A percentile compares a stretch with the other conserved stretches of the same genome.
Evolutionary conservation across 2,329 filamentous ascomycete genomes (phyloP).

Genomic region (Aspergillaceae sp.): DNA sequence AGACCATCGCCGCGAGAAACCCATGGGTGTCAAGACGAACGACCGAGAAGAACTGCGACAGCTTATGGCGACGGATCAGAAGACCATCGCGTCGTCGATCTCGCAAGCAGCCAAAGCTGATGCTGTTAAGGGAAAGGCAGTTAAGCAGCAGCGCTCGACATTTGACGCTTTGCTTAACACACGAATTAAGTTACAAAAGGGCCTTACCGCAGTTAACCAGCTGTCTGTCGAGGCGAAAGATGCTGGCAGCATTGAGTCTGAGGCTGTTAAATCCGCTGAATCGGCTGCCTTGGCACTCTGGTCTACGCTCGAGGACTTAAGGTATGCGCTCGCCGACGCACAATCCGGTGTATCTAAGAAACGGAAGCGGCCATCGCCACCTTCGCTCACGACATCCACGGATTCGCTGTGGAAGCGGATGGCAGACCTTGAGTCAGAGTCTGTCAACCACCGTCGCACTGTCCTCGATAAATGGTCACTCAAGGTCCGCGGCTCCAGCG

Average conservation of each 20-base stretch:
- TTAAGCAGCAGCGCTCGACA: constrained; percentile 73
- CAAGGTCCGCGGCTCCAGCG: constrained; percentile 54
- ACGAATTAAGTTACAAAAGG: constrained; percentile 88
- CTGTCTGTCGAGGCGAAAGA: constrained; percentile 44
- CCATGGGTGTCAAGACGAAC: constrained; percentile 14
- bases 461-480: constrained; percentile 84
- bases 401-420: constrained; percentile 66
- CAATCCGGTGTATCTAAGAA: constrained; percentile 29
- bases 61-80: constrained; percentile 60
- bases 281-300: constrained; percentile 76
- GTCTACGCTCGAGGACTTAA: constrained; percentile 53
- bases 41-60: constrained; percentile 55
- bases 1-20: constrained; percentile 26
- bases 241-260: constrained; percentile 22
- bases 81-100: constrained; percentile 55
- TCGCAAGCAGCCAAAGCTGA: constrained; percentile 65
- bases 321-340: constrained; percentile 31
- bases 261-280: constrained; percentile 67
- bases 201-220: constrained; percentile 72
- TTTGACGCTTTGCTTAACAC: constrained; percentile 87
- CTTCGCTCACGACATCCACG: constrained; percentile 45
- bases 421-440: constrained; percentile 53
- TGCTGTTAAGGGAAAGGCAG: constrained; percentile 73
- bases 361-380: constrained; percentile 44
- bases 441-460: constrained; percentile 55